Evolutionary conservation across 2,329 filamentous ascomycete species (phyloP), one percentile per base, ranked within the genome.

Genomic region (Sporothrix brunneoviolacea): DNA sequence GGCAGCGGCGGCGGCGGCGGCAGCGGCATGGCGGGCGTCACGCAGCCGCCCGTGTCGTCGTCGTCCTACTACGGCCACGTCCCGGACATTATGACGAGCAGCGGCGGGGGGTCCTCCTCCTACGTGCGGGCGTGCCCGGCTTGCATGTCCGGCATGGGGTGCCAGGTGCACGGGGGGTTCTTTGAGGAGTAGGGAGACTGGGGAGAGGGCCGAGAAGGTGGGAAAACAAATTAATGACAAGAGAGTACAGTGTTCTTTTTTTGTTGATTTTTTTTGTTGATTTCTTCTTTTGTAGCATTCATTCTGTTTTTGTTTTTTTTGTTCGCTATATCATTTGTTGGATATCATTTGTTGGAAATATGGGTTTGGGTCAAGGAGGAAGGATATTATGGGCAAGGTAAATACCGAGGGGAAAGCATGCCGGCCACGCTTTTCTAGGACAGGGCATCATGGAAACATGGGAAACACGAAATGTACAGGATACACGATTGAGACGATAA

Each of bases 71-170:
- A 50, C 18, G 49, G 48, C 19, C 30, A 41, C n/a, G 38, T 54
- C 15, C 33, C 36, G 18, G 22, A 32, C 15, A 24, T 51, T 2
- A 15, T 44, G 5, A 27, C 33, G 8, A 16, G 18, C 9, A 38
- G 48, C 33, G 27, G 32, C 19, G 32, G 28, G 3, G 18, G 21
- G 28, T 4, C 24, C n/a, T 4, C 7, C 4, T 32, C 37, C 6
- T 50, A 41, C 18, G 27, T 43, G 19, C 44, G 36, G 3, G 13
- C 45, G 5, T 56, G 55, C 12, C 48, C 52, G 7, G 48, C 50
- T 4, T 57, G 56, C 16, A 39, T 55, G 40, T 53, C 56, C 1
- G 56, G 56, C 13, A 16, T 57, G 48, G 55, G 52, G 12, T 57
- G 56, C 37, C 46, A 45, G 13, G 13, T 56, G 3, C 56, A 57